Evolutionary conservation across 1,284 basidiomycete species (phyloP).

Genomic region (Kalmanozyma brasiliensis): DNA sequence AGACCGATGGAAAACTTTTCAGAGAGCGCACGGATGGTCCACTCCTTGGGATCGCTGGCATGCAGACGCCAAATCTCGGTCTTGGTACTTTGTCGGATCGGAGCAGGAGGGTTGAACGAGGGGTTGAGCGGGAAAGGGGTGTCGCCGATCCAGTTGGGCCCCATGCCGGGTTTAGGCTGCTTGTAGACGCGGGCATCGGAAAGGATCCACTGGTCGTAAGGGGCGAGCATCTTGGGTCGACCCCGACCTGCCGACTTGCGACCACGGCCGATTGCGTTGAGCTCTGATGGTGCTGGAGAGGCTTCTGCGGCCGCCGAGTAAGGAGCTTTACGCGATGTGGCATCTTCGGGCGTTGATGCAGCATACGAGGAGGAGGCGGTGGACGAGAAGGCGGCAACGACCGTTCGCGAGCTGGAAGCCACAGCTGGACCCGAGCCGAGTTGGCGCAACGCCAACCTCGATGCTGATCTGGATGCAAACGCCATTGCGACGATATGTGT

Average conservation of each 20-base stretch:
- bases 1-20: slow-evolving; percentile 56
- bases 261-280: slow-evolving; percentile 33
- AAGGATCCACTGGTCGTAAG: slow-evolving; percentile 59
- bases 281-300: slow-evolving; percentile 20
- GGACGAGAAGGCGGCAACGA: slow-evolving; percentile 30
- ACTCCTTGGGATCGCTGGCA: slow-evolving; percentile 47
- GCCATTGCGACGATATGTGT: slow-evolving; percentile 13
- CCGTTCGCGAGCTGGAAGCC: slow-evolving; percentile 37
- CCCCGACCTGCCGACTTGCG: slow-evolving; percentile 43
- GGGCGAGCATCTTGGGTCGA: slow-evolving; percentile 42
- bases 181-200: slow-evolving; percentile 55
- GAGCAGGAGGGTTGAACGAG: slow-evolving; percentile 62
- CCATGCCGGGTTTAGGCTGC: slow-evolving; percentile 53
- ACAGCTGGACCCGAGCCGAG: slow-evolving; percentile 33
- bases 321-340: slow-evolving; percentile 35
- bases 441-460: slow-evolving; percentile 19
- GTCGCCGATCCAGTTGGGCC: slow-evolving; percentile 63
- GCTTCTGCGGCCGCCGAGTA: slow-evolving; percentile 35
- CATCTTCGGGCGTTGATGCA: slow-evolving; percentile 24
- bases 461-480: slow-evolving; percentile 28
- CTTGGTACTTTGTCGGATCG: slow-evolving; percentile 54
- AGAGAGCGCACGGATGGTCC: slow-evolving; percentile 61
- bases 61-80: slow-evolving; percentile 63
- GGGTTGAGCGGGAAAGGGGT: slow-evolving; percentile 67
- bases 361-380: slow-evolving; percentile 24